These are phyloP conservation scores for Kingdonia uniflora DNA, from an alignment of 164 flowering plant genomes.

Conservation along the genomic window DNA sequence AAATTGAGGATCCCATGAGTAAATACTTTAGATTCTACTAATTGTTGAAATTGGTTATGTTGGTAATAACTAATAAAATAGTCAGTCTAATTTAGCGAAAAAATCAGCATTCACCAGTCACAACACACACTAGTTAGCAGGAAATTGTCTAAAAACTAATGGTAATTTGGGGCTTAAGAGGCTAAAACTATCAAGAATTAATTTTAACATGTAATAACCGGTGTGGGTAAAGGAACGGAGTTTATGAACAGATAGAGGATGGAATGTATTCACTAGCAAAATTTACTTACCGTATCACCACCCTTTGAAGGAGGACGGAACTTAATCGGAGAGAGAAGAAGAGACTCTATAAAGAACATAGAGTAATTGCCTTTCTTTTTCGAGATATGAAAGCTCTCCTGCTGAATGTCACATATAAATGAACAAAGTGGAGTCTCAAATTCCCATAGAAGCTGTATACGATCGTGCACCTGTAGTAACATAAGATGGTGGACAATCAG, in stretches of 20 bases:
- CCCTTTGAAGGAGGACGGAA: slow-evolving; percentile 77
- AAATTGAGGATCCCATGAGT: too few species aligned
- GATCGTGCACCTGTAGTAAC: slow-evolving; percentile 40
- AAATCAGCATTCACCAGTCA: too few species aligned
- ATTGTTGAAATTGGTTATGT: too few species aligned
- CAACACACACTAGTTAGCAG: too few species aligned
- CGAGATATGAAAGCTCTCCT: slow-evolving; percentile 13
- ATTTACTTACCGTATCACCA: slow-evolving; percentile 56
- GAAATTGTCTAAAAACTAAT: too few species aligned
- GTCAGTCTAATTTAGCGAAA: too few species aligned
- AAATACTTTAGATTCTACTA: too few species aligned
- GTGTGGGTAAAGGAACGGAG: not conserved
- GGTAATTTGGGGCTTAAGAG: too few species aligned
- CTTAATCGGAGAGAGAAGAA: slow-evolving; percentile 89
- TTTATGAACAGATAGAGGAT: not conserved
- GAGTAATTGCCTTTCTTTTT: slow-evolving; percentile 25
- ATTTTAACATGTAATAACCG: too few species aligned
- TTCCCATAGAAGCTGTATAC: slow-evolving; percentile 57
- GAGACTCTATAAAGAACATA: slow-evolving; percentile 75
- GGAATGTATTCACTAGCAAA: not conserved
- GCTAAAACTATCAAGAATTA: too few species aligned
- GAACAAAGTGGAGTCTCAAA: slow-evolving; percentile 60
- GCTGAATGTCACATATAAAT: slow-evolving; percentile 58
- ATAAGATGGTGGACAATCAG: too few species aligned
- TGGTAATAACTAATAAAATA: too few species aligned